Conservation (phyloP, 2,329 filamentous ascomycete genomes). For the Xylariaceae sp. region DNA sequence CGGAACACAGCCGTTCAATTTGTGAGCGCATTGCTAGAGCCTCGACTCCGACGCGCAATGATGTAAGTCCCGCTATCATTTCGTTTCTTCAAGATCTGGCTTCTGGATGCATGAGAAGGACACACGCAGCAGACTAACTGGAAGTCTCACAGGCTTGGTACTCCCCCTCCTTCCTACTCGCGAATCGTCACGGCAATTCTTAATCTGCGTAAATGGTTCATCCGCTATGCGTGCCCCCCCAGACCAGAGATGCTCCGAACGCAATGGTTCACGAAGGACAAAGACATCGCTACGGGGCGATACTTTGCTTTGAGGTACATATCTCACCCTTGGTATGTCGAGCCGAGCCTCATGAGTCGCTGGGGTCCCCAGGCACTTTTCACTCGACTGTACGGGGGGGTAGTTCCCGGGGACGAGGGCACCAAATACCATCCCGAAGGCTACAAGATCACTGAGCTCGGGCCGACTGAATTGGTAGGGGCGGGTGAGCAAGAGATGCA, state of each 20-base stretch:
- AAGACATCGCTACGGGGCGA: constrained; percentile 39
- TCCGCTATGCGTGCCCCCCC: constrained; percentile 48
- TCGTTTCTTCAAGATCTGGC: not conserved
- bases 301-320: constrained; percentile 41
- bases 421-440: constrained; percentile 35
- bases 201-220: constrained; percentile 39
- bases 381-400: constrained; percentile 40
- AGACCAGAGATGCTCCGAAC: constrained; percentile 38
- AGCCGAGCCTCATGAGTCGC: constrained; percentile 43
- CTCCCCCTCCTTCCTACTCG: constrained; percentile 32
- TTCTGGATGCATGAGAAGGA: not conserved
- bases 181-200: constrained; percentile 37
- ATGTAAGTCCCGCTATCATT: constrained; percentile 9
- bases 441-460: constrained; percentile 10
- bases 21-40: constrained; percentile 12
- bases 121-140: not conserved
- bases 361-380: constrained; percentile 45
- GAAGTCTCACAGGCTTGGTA: constrained; percentile 31
- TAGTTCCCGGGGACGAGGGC: constrained; percentile 44
- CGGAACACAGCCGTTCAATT: constrained; percentile 10
- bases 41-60: constrained; percentile 14
- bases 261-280: constrained; percentile 31
- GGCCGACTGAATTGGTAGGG: constrained; percentile 4
- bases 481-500: constrained; percentile 12
- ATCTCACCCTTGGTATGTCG: constrained; percentile 51